Evolutionary conservation across 2,329 filamentous ascomycete species (phyloP).

Genomic region (Colletotrichum kahawae): DNA sequence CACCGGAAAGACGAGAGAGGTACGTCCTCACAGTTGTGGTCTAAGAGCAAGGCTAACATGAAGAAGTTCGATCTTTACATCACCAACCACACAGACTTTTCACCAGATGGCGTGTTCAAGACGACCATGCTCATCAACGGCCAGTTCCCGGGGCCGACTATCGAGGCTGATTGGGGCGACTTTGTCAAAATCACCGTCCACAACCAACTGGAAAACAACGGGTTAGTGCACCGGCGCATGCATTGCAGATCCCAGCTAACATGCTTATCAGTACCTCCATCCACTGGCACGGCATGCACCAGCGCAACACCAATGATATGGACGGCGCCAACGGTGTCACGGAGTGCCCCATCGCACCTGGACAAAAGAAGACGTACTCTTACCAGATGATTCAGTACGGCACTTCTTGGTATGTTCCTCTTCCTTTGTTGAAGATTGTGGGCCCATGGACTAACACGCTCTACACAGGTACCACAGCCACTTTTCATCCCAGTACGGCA

Average conservation of each 20-base stretch:
- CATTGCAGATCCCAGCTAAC: background rate
- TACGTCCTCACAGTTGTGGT: constrained; percentile 9
- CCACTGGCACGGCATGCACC: constrained; percentile 54
- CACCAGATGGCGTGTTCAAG: constrained; percentile 28
- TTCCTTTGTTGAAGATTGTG: background rate
- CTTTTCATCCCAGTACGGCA: constrained; percentile 53
- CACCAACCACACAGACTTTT: constrained; percentile 25
- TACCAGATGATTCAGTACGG: constrained; percentile 42
- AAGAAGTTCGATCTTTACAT: constrained; percentile 31
- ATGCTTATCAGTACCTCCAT: constrained; percentile 49
- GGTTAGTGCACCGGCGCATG: constrained; percentile 20
- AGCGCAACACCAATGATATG: constrained; percentile 44
- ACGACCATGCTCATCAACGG: constrained; percentile 52
- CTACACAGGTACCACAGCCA: constrained; percentile 51
- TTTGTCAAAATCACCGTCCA: constrained; percentile 59
- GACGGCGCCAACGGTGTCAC: constrained; percentile 51
- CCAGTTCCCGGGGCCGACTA: constrained; percentile 53
- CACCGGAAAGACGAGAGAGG: constrained; percentile 27
- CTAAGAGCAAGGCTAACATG: background rate
- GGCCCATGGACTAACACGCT: constrained; percentile 26
- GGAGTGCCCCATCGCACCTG: constrained; percentile 46
- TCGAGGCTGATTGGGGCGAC: constrained; percentile 51
- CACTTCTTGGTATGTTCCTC: constrained; percentile 31
- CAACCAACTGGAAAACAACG: constrained; percentile 57
- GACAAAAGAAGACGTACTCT: constrained; percentile 36